A percentile compares a stretch with the other conserved stretches of the same genome.
Conservation (phyloP, 2,329 filamentous ascomycete genomes). For the Drechslerella coelobrocha region DNA sequence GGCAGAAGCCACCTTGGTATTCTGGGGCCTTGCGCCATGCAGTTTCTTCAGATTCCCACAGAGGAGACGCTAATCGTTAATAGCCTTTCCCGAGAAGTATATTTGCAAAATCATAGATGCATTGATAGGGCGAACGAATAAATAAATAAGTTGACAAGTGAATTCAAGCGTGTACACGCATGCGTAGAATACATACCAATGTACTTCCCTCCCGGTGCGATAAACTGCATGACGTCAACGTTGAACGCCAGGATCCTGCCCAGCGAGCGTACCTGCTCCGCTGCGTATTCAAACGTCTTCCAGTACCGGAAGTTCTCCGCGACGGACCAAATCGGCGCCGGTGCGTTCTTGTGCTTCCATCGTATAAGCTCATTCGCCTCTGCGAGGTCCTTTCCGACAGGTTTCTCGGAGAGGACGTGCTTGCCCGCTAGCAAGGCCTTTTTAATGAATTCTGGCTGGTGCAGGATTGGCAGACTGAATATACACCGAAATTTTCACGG, state of each 20-base stretch:
- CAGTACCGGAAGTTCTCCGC: conserved; percentile 77
- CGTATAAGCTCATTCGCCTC: conserved; percentile 62
- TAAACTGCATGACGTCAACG: conserved; percentile 60
- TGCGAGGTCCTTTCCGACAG: conserved; percentile 68
- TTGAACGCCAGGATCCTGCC: conserved; percentile 66
- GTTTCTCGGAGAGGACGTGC: conserved; percentile 74
- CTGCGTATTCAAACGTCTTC: conserved; percentile 64
- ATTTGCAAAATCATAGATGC: no score
- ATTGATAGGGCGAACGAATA: no score
- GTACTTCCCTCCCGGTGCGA: conserved; percentile 62
- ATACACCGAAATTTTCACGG: conserved; percentile 57
- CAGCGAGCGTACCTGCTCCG: conserved; percentile 62
- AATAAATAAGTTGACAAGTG: no score
- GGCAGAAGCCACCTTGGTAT: conserved; percentile 77
- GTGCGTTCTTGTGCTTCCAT: conserved; percentile 59
- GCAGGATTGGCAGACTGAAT: conserved; percentile 67
- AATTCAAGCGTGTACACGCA: no score
- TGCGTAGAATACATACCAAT: conserved; percentile 55
- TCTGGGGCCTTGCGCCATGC: conserved; percentile 72
- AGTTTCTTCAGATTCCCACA: conserved; percentile 57
- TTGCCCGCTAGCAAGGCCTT: conserved; percentile 70
- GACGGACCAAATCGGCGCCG: conserved; percentile 63
- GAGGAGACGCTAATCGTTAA: background rate
- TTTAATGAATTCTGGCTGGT: conserved; percentile 67
- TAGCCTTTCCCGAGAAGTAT: conserved; percentile 14